These are phyloP conservation scores for Panicum hallii DNA, from an alignment of 202 grass and related monocot species.

Conservation along the genomic window DNA sequence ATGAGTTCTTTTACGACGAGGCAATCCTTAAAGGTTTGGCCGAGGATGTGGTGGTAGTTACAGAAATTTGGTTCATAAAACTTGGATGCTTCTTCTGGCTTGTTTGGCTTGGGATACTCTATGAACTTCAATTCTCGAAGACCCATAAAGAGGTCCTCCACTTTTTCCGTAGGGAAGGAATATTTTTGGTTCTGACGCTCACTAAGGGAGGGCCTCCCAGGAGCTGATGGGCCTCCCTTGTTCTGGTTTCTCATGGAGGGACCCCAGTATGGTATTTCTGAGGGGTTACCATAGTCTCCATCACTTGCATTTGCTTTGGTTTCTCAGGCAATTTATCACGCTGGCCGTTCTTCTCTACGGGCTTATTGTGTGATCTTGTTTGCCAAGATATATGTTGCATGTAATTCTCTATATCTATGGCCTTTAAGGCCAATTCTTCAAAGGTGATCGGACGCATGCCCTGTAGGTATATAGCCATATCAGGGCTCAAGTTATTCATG, in stretches of 20 bases:
- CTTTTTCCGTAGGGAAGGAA: background rate
- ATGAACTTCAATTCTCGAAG: background rate
- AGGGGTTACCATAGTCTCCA: background rate
- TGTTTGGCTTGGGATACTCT: background rate
- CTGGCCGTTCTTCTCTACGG: background rate
- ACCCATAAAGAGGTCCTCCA: fast-evolving
- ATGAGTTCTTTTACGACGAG: background rate
- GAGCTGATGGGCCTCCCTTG: fast-evolving
- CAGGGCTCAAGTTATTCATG: background rate
- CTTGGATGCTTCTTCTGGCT: background rate
- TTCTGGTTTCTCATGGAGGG: background rate
- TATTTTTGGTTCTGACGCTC: constrained; percentile 6
- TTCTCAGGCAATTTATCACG: background rate
- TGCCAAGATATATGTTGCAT: background rate
- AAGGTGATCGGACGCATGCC: background rate
- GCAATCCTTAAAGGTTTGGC: background rate
- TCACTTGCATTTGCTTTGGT: background rate
- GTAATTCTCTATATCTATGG: constrained; percentile 19
- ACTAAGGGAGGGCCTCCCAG: background rate
- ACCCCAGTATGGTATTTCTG: background rate
- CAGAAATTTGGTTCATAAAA: background rate
- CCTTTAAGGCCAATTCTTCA: constrained; percentile 22
- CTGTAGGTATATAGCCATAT: constrained; percentile 7
- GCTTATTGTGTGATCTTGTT: background rate
- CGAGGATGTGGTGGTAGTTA: background rate